These are phyloP conservation scores for Wickerhamiella azymoides DNA, from an alignment of 805 yeast genomes.

Conservation along the genomic window DNA sequence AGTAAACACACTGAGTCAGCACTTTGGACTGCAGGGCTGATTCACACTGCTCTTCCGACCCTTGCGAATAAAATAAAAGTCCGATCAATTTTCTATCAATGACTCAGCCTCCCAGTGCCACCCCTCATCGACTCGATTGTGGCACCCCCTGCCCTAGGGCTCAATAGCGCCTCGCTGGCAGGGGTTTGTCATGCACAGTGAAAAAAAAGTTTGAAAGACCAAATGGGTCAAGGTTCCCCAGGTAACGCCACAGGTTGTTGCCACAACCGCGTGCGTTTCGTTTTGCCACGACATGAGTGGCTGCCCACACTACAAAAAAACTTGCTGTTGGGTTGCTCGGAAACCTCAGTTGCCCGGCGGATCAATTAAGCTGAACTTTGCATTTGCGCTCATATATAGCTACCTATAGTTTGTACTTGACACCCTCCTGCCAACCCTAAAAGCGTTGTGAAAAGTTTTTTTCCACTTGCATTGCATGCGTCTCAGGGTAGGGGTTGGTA, in stretches of 20 bases:
- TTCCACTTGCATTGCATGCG: not conserved
- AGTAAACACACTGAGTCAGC: conserved; percentile 10
- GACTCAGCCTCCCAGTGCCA: no score
- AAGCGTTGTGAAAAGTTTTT: not conserved
- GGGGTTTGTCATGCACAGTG: no score
- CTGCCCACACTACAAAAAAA: not conserved
- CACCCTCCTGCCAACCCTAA: not conserved
- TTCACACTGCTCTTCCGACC: no score
- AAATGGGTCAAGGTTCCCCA: not conserved
- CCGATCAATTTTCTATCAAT: not conserved
- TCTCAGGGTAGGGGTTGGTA: not conserved
- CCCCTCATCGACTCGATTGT: no score
- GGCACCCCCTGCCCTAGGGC: no score
- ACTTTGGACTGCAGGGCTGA: not conserved
- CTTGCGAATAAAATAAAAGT: no score
- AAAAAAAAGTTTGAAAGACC: not conserved
- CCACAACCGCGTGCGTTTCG: not conserved
- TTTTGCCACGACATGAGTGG: not conserved
- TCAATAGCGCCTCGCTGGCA: no score
- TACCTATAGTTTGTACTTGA: no score
- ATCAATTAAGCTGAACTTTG: not conserved
- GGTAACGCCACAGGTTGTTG: not conserved
- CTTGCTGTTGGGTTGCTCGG: not conserved
- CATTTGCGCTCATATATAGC: no score
- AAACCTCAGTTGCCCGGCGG: not conserved